Evolutionary conservation across 148 eudicot species (phyloP).

Genomic region (Salicornia ramosissima): DNA sequence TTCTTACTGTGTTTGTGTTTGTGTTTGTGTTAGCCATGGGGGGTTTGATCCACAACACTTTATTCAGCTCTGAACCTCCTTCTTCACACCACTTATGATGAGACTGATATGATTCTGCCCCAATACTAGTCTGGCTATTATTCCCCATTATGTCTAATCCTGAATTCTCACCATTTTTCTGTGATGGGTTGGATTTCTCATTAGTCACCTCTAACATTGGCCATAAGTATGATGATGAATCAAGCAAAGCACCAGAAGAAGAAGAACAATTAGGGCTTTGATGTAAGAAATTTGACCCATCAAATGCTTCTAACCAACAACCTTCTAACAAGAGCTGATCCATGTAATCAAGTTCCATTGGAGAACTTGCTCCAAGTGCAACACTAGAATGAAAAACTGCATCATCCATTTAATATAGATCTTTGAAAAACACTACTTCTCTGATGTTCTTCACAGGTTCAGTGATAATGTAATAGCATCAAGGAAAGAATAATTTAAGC

Average conservation of each 20-base stretch:
- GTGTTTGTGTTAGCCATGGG: conserved; percentile 43
- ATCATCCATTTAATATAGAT: conserved; percentile 71
- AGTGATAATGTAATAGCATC: conserved; percentile 20
- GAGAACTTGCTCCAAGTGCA: conserved; percentile 32
- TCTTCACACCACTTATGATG: conserved; percentile 30
- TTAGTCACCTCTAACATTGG: conserved; percentile 39
- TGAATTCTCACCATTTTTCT: conserved; percentile 29
- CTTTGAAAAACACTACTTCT: conserved; percentile 8
- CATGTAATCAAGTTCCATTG: conserved; percentile 80
- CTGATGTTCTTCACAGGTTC: conserved; percentile 13
- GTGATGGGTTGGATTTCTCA: conserved; percentile 33
- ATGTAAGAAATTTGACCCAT: conserved; percentile 54
- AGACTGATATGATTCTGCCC: conserved; percentile 15
- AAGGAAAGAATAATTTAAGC: conserved; percentile 21
- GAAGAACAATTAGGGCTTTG: conserved; percentile 45
- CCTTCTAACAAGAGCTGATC: conserved; percentile 78
- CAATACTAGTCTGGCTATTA: conserved; percentile 13
- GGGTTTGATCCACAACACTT: conserved; percentile 69
- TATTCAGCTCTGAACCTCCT: conserved; percentile 40
- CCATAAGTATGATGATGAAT: conserved; percentile 53
- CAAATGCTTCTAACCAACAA: conserved; percentile 71
- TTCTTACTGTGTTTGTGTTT: conserved; percentile 22
- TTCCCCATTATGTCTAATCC: conserved; percentile 20
- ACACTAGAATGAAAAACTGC: conserved; percentile 42
- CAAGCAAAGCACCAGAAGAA: conserved; percentile 37